These are phyloP conservation scores for Melaleuca alternifolia DNA, from an alignment of 345 rosid genomes.

Conservation along the genomic window DNA sequence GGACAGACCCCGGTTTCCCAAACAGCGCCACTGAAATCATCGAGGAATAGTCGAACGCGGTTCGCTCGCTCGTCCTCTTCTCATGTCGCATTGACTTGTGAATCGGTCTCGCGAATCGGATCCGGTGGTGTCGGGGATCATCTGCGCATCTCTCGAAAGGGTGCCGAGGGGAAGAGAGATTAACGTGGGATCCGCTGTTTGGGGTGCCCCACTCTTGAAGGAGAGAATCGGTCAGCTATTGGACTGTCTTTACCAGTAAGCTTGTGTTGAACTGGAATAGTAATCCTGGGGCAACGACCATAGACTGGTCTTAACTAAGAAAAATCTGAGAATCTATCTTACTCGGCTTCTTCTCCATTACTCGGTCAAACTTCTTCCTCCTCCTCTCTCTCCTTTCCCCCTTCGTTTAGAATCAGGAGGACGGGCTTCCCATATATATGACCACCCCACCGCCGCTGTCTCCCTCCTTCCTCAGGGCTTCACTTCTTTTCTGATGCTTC, in stretches of 20 bases:
- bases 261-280: neutral
- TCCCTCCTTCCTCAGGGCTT: neutral
- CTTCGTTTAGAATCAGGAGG: neutral
- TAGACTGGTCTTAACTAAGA: conserved; percentile 10
- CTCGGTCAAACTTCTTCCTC: conserved; percentile 10
- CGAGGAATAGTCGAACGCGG: too few relatives aligned
- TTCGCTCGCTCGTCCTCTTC: too few relatives aligned
- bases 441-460: neutral
- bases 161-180: neutral
- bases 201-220: neutral
- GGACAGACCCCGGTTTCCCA: too few relatives aligned
- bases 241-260: neutral
- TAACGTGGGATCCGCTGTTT: neutral
- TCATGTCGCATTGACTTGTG: neutral
- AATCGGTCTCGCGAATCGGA: too few relatives aligned
- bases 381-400: neutral
- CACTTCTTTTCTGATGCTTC: neutral
- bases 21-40: too few relatives aligned
- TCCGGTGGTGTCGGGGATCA: neutral
- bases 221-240: conserved; percentile 22
- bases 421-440: neutral
- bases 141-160: neutral
- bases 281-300: conserved; percentile 9
- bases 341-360: neutral
- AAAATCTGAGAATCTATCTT: neutral